Evolutionary conservation across 345 rosid genomes (phyloP), one percentile per base, ranked within the genome.

Genomic region (Eucalyptus sideroxylon): DNA sequence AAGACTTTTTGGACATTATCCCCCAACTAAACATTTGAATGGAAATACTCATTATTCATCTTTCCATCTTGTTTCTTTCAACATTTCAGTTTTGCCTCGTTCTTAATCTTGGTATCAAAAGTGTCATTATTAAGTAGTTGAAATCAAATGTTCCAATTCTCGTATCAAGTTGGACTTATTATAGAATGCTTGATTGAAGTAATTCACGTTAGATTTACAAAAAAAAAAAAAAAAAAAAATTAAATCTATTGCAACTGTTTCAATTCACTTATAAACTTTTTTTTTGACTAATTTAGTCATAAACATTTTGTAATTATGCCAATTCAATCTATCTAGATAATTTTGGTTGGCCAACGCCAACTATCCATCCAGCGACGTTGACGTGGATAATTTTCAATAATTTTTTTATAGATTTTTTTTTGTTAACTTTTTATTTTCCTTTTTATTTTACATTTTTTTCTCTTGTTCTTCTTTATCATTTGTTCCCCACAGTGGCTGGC

Each of bases 341-440:
- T 53, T 53, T 53, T 8, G 23, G 59, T 53, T 53, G 59, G 59
- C 10, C 0, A 4, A 53, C 0, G 23, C 23, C 10, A 1, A 1
- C 4, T 53, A 1, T 53, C 10, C 2, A 0, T 53, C 4, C 4
- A 7, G 0, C 59, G 10, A 53, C 2, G 4, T 53, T 19, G 24
- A 53, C 2, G 11, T 53, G 59, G 11, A 53, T 1, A 53, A 53
- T 53, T 53, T 8, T 53, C 5, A 53, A 53, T 53, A 53, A 53
- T 19, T 7, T 19, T 53, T 50, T 50, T 51, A 1, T 51, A 0
- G 4, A 53, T 19, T 53, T 19, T 53, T 53, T 53, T 19, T 19
- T 49, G 45, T 51, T 17, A 3, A 3, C 17, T 13, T 47, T 49
- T 49, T 49, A 49, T 49, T 49, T 50, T 50, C 53, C 10, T 53